phyloP scores from a whole-genome alignment of 75 land plant genomes.

The Pinus taeda region DNA sequence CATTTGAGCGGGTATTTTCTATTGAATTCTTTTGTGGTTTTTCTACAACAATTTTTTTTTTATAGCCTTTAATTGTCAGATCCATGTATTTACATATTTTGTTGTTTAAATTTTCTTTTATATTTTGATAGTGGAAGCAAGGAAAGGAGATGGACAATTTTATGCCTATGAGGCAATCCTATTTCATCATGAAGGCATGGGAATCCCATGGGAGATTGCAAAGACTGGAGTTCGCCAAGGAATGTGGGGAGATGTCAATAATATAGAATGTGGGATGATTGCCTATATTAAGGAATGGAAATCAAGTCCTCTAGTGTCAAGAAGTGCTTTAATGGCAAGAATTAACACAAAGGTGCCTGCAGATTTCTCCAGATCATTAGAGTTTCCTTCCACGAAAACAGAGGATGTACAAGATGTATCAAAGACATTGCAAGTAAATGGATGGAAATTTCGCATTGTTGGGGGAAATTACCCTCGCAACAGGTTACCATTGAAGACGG shows the following conservation, averaged over 20 bases:
- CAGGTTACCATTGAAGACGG: too few relatives aligned
- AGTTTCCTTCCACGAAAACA: background rate
- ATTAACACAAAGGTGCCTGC: conserved; percentile 52
- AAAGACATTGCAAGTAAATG: conserved; percentile 17
- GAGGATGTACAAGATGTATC: conserved; percentile 6
- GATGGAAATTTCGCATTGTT: conserved; percentile 52
- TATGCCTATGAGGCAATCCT: conserved; percentile 88
- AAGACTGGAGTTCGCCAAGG: conserved; percentile 90
- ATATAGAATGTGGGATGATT: conserved; percentile 74
- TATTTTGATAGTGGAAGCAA: conserved; percentile 58
- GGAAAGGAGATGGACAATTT: conserved; percentile 72
- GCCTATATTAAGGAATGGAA: conserved; percentile 61
- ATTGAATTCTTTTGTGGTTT: too few relatives aligned
- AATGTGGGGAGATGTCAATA: conserved; percentile 96
- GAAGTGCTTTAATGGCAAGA: conserved; percentile 56
- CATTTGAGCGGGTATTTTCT: too few relatives aligned
- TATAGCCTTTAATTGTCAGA: too few relatives aligned
- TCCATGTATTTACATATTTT: too few relatives aligned
- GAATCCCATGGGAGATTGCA: conserved; percentile 86
- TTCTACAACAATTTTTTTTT: too few relatives aligned
- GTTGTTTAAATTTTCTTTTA: too few relatives aligned
- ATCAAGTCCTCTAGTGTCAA: conserved; percentile 39
- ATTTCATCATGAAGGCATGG: conserved; percentile 95
- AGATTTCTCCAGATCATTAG: background rate
- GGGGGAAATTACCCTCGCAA: conserved; percentile 31